Evolutionary conservation across 805 yeast species (phyloP), one percentile per base, ranked within the genome.

Genomic region (Limtongozyma cylindracea): DNA sequence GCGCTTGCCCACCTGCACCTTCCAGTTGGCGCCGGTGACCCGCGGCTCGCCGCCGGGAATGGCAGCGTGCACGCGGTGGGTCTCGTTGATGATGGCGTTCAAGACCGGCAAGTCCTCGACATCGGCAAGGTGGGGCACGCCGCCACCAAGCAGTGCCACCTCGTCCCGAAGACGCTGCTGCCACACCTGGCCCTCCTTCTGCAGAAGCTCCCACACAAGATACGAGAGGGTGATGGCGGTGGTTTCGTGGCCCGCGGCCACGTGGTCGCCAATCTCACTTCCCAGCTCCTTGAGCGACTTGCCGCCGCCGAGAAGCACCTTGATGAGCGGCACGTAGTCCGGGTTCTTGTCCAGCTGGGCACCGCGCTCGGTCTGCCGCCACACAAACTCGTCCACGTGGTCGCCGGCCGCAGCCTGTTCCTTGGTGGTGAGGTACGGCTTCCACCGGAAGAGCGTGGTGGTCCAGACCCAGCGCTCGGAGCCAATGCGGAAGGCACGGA

Each of bases 211-310:
- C 6, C 6, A 13, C 15, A 6, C 6, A 5, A 13, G 6, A 6
- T 13, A 13, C 15, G 74, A 48, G 26, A 70, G 37, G n/a, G 67
- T 63, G 27, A 20, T 35, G 13, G 31, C 33, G 8, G 39, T 68
- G 4, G 82, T 70, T 34, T 69, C 72, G 35, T 71, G 80, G 3
- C 82, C 82, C 1, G 82, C 82, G 20, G 71, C 68, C 18, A 69
- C 52, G 35, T 70, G 76, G 33, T 70, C 82, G 20, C 58, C 39
- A 11, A 51, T 28, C 25, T 49, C 46, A 1, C 53, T 39, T 30
- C 49, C 50, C 2, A 56, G 56, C 21, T 36, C 25, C 16, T 36
- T 32, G 3, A 49, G 52, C 5, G 22, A 24, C 15, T 41, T 28
- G 2, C 53, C 53, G 22, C 33, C 34, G 21, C 34, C 36, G 18